A percentile compares a stretch with the other conserved stretches of the same genome.
Evolutionary conservation across 1,284 basidiomycete species (phyloP).

Genomic region (Stereum hirsutum): DNA sequence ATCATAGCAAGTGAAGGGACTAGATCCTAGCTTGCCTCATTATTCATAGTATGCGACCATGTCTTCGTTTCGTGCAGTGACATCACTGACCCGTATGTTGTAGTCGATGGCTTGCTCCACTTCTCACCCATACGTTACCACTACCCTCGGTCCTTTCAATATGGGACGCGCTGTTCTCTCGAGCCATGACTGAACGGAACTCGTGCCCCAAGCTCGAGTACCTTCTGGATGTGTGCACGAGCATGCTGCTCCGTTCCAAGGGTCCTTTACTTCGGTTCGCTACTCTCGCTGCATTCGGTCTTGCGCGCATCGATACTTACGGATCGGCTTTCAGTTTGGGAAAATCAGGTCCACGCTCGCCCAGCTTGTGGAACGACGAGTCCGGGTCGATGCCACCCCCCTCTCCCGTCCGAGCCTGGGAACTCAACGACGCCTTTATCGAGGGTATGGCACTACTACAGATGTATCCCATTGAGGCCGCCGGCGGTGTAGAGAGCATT

Average conservation of each 20-base stretch:
- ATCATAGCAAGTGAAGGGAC: slow-evolving; percentile 43
- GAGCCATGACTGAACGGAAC: slow-evolving; percentile 42
- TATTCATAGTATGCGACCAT: slow-evolving; percentile 71
- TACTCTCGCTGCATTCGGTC: not conserved
- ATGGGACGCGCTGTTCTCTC: slow-evolving; percentile 67
- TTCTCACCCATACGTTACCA: slow-evolving; percentile 65
- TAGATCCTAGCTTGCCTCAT: slow-evolving; percentile 67
- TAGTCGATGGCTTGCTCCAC: slow-evolving; percentile 70
- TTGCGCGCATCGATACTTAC: not conserved
- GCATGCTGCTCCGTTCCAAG: slow-evolving; percentile 54
- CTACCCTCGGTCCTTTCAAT: slow-evolving; percentile 44
- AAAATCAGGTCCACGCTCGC: slow-evolving; percentile 30
- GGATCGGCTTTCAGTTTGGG: slow-evolving; percentile 42
- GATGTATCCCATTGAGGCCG: slow-evolving; percentile 48
- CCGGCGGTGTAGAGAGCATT: slow-evolving; percentile 63
- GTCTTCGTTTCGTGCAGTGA: slow-evolving; percentile 5
- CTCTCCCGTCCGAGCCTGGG: slow-evolving; percentile 40
- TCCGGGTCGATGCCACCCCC: slow-evolving; percentile 26
- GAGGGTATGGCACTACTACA: slow-evolving; percentile 58
- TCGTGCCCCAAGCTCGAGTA: slow-evolving; percentile 55
- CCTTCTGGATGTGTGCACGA: slow-evolving; percentile 57
- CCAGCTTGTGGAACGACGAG: slow-evolving; percentile 49
- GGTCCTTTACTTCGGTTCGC: slow-evolving; percentile 46
- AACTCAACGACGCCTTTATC: slow-evolving; percentile 54
- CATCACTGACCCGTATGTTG: not conserved